Percentiles rank a stretch among this genome's conserved stretches.
phyloP scores from a whole-genome alignment of 1,139 yeast species.

The Lodderomyces jiufengensis region DNA sequence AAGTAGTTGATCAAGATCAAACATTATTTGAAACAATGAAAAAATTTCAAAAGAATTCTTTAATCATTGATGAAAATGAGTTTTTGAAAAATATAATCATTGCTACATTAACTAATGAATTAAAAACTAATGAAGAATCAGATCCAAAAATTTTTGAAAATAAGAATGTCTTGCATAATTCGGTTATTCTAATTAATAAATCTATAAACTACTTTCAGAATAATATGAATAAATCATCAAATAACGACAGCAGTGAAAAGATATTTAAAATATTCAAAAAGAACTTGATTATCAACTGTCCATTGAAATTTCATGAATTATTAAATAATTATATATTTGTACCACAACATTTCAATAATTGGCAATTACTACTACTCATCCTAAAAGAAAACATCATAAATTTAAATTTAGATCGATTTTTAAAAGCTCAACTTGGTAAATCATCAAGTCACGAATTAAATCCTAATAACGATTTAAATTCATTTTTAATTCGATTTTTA shows the following conservation, averaged over 20 bases:
- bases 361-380: conserved; percentile 39
- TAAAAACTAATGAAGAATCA: conserved; percentile 26
- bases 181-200: conserved; percentile 44
- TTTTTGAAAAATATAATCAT: conserved; percentile 35
- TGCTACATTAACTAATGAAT: conserved; percentile 40
- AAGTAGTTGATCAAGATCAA: conserved; percentile 18
- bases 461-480: too few relatives aligned
- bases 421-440: too few relatives aligned
- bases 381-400: conserved; percentile 35
- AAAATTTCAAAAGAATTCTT: conserved; percentile 25
- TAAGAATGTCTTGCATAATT: conserved; percentile 43
- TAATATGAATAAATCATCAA: too few relatives aligned
- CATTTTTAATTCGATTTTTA: conserved; percentile 15
- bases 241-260: conserved; percentile 6
- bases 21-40: conserved; percentile 20
- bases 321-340: conserved; percentile 39
- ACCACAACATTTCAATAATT: conserved; percentile 34
- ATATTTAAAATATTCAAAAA: conserved; percentile 39
- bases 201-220: conserved; percentile 27
- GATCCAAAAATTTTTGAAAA: conserved; percentile 26
- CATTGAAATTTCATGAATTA: conserved; percentile 43
- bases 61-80: conserved; percentile 19
- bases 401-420: conserved; percentile 5
- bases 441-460: too few relatives aligned
- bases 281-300: conserved; percentile 41